These are phyloP conservation scores for Termitomyces sp. DNA, from an alignment of 1,284 basidiomycete genomes.

Conservation along the genomic window DNA sequence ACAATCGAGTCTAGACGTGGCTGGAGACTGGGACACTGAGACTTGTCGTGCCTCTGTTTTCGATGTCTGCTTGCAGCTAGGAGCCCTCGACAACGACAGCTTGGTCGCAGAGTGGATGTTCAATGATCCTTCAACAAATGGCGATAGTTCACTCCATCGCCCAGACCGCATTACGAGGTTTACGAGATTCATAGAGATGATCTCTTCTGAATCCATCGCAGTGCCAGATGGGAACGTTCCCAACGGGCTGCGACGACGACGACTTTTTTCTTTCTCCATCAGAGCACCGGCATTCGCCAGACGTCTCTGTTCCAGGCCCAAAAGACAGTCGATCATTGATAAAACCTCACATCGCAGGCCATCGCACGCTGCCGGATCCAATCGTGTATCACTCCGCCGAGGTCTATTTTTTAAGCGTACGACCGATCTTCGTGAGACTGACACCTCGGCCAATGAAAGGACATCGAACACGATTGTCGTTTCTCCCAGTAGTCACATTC, in stretches of 20 bases:
- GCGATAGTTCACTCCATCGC: background rate
- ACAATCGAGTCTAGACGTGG: background rate
- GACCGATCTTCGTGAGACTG: background rate
- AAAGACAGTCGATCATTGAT: background rate
- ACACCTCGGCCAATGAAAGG: background rate
- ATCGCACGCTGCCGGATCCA: background rate
- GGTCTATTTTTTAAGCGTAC: conserved; percentile 13
- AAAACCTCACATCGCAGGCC: background rate
- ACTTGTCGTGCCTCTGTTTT: conserved; percentile 26
- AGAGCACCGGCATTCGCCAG: conserved; percentile 6
- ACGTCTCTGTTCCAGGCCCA: conserved; percentile 2
- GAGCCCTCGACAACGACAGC: conserved; percentile 28
- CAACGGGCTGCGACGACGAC: background rate
- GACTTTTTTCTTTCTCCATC: conserved; percentile 7
- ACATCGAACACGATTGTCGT: background rate
- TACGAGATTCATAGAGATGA: conserved; percentile 14
- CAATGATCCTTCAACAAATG: conserved; percentile 14
- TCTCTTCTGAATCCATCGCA: conserved; percentile 6
- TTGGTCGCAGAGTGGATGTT: conserved; percentile 29
- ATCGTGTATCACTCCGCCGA: conserved; percentile 6
- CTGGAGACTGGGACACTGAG: conserved; percentile 14
- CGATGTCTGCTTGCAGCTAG: conserved; percentile 28
- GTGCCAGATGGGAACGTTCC: background rate
- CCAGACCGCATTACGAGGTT: conserved; percentile 7
- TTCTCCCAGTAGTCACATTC: conserved; percentile 3